Evolutionary conservation across 1,284 basidiomycete species (phyloP).

Genomic region (Leccinum colubrinum): DNA sequence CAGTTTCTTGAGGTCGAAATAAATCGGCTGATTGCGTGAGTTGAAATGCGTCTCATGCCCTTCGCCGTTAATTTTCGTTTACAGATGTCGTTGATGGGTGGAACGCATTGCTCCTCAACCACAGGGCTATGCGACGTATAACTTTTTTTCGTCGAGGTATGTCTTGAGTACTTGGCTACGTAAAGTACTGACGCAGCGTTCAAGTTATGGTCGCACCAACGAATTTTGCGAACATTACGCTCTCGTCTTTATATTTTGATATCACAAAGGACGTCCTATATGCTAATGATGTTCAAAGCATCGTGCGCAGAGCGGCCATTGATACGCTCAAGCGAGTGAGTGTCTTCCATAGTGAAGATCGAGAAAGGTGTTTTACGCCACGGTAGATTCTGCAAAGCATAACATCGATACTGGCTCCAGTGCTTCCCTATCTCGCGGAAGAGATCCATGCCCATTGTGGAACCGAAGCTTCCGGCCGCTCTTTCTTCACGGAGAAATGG

Average conservation of each 20-base stretch:
- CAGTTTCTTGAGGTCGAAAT: not conserved
- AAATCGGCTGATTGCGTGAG: slow-evolving; percentile 48
- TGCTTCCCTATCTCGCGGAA: slow-evolving; percentile 90
- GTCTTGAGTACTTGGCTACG: not conserved
- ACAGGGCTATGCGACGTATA: slow-evolving; percentile 73
- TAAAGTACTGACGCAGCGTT: slow-evolving; percentile 6
- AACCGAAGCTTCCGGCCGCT: slow-evolving; percentile 37
- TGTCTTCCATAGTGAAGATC: not conserved
- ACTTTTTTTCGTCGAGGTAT: slow-evolving; percentile 79
- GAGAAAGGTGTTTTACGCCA: not conserved
- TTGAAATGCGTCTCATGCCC: not conserved
- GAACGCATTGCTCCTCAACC: slow-evolving; percentile 69
- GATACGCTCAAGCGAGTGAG: slow-evolving; percentile 74
- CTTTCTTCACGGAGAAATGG: slow-evolving; percentile 72
- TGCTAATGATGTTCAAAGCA: slow-evolving; percentile 55
- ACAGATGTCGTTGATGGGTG: slow-evolving; percentile 61
- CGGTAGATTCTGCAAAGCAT: slow-evolving; percentile 70
- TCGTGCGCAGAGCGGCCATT: slow-evolving; percentile 56
- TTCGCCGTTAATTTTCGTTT: not conserved
- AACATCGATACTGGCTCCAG: slow-evolving; percentile 78
- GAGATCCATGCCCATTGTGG: slow-evolving; percentile 62
- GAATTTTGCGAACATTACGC: slow-evolving; percentile 67
- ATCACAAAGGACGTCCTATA: slow-evolving; percentile 92
- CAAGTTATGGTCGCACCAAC: slow-evolving; percentile 59
- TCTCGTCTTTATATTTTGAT: slow-evolving; percentile 90